Percentiles rank a stretch among this genome's conserved stretches.
phyloP scores from a whole-genome alignment of 148 eudicot species.

The Talinum fruticosum region DNA sequence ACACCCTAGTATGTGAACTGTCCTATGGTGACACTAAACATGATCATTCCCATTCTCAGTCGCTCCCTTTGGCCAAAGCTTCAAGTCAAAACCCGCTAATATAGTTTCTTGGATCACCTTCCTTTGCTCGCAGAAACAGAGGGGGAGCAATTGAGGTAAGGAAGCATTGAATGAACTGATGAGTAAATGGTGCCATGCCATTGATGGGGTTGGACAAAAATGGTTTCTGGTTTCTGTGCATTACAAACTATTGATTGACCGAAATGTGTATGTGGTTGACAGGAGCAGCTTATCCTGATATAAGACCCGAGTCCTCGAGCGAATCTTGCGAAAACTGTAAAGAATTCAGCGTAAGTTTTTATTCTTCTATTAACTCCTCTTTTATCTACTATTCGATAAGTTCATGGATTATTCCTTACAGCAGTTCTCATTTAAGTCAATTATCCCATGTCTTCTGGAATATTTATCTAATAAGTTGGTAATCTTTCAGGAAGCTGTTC shows the following conservation, averaged over 20 bases:
- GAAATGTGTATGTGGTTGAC: slow-evolving; percentile 13
- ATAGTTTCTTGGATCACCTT: no score
- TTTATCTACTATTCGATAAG: background rate
- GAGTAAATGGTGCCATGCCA: background rate
- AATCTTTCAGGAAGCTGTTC: slow-evolving; percentile 41
- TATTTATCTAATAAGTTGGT: slow-evolving; percentile 17
- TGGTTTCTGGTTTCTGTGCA: background rate
- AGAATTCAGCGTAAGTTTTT: slow-evolving; percentile 38
- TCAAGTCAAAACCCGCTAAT: background rate
- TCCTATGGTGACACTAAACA: background rate
- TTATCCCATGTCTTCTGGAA: background rate
- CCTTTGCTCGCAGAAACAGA: no score
- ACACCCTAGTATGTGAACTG: background rate
- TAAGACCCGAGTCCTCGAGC: slow-evolving; percentile 29
- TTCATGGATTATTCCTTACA: background rate
- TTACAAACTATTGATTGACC: slow-evolving; percentile 12
- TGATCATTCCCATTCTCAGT: background rate
- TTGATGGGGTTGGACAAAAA: background rate
- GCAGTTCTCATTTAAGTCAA: background rate
- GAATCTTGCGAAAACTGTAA: slow-evolving; percentile 30
- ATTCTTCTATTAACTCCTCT: background rate
- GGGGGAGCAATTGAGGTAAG: background rate
- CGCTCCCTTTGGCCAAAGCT: background rate
- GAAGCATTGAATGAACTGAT: background rate
- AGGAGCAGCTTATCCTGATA: slow-evolving; percentile 47